phyloP scores from a whole-genome alignment of 2,329 filamentous ascomycete genomes.

The Ceratocystis ficicola region DNA sequence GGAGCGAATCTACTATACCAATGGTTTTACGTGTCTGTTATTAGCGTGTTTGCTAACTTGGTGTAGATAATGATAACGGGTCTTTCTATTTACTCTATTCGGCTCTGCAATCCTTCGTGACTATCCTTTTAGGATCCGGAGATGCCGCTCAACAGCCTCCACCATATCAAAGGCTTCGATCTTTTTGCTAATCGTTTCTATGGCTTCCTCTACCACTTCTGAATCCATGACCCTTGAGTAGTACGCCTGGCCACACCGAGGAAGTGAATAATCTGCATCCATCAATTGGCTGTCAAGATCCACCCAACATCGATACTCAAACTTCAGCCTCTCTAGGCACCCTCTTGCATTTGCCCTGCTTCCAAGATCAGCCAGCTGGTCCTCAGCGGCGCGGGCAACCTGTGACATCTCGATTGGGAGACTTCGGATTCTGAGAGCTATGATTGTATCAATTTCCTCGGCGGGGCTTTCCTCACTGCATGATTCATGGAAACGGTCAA shows the following conservation, averaged over 20 bases:
- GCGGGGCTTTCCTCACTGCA: neutral
- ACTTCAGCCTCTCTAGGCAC: neutral
- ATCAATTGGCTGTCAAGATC: neutral
- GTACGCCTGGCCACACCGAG: neutral
- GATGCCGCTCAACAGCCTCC: constrained; percentile 2
- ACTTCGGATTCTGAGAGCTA: neutral
- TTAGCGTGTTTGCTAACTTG: neutral
- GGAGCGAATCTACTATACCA: neutral
- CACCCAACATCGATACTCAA: neutral
- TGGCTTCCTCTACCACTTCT: neutral
- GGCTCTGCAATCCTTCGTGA: neutral
- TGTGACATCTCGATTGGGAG: neutral
- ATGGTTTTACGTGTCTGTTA: neutral
- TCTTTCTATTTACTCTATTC: neutral
- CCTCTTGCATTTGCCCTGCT: neutral
- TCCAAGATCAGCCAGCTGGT: constrained; percentile 4
- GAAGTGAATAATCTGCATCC: neutral
- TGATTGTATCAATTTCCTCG: neutral
- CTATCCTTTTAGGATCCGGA: neutral
- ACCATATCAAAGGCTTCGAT: neutral
- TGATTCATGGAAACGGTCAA: neutral
- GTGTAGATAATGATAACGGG: constrained; percentile 1
- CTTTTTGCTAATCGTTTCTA: neutral
- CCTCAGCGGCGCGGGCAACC: neutral
- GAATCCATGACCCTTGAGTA: constrained; percentile 2